Conservation (phyloP, 306 rosid genomes). For the Vigna angularis region DNA sequence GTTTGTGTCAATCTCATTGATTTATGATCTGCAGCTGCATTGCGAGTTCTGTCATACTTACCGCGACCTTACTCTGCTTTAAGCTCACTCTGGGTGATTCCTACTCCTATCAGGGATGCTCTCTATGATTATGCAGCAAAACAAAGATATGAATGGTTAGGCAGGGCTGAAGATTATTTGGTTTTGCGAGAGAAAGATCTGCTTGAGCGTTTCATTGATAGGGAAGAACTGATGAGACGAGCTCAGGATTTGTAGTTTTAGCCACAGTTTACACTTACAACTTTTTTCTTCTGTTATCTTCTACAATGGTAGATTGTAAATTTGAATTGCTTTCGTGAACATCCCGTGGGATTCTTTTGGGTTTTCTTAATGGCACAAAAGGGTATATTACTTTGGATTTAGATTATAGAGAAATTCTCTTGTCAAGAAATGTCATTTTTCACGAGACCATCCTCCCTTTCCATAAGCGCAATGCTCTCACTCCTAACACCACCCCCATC, state of each 20-base stretch:
- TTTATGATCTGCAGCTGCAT: conserved; percentile 69
- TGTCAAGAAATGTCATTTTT: too few relatives aligned
- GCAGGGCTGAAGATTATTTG: conserved; percentile 68
- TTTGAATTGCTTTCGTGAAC: conserved; percentile 25
- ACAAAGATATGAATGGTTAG: conserved; percentile 65
- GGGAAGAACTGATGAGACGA: conserved; percentile 66
- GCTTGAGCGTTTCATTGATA: conserved; percentile 85
- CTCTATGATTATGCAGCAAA: conserved; percentile 69
- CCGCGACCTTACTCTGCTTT: conserved; percentile 78
- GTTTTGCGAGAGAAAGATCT: conserved; percentile 71
- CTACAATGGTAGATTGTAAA: conserved; percentile 11
- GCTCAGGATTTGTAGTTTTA: conserved; percentile 36
- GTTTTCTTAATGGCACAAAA: too few relatives aligned
- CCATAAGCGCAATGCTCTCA: too few relatives aligned
- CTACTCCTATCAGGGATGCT: conserved; percentile 71
- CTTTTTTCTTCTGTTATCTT: conserved; percentile 30
- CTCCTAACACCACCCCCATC: too few relatives aligned
- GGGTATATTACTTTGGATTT: too few relatives aligned
- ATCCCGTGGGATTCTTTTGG: neutral
- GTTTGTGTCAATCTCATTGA: conserved; percentile 40
- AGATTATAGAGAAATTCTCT: too few relatives aligned
- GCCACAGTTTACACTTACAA: neutral
- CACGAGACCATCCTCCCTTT: too few relatives aligned
- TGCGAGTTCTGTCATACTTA: conserved; percentile 74
- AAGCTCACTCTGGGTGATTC: conserved; percentile 59